Conservation (phyloP, 208 protist genomes). For the Vickermania ingenoplastis region DNA sequence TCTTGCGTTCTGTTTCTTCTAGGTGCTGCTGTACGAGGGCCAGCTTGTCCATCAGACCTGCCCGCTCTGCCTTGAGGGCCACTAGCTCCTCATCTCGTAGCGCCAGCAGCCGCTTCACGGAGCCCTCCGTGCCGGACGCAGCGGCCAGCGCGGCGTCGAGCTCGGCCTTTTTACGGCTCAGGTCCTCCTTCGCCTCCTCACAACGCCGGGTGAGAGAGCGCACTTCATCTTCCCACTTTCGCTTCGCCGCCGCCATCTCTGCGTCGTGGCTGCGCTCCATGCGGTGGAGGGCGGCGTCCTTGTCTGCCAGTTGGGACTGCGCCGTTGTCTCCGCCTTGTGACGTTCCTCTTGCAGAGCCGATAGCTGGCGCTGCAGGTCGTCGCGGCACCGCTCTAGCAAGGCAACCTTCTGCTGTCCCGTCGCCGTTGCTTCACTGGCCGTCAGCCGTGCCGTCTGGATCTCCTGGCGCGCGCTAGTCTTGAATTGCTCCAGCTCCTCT, state of each 20-base stretch:
- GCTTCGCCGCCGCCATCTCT: neutral
- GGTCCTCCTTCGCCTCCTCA: neutral
- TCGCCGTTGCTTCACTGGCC: no score
- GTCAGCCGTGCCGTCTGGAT: no score
- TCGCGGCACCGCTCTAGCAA: no score
- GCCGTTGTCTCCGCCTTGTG: conserved; percentile 6
- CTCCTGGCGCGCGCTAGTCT: no score
- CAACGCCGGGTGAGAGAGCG: neutral
- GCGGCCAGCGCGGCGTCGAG: conserved; percentile 3
- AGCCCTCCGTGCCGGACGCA: conserved; percentile 4
- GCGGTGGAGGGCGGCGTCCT: conserved; percentile 1
- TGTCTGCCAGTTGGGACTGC: conserved; percentile 2
- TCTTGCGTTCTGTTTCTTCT: neutral
- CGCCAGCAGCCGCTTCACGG: conserved; percentile 10
- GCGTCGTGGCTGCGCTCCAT: conserved; percentile 3
- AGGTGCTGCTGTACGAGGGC: neutral
- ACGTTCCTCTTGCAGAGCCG: no score
- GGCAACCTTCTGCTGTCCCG: no score
- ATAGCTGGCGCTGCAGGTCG: no score
- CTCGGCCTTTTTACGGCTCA: neutral
- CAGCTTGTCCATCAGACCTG: conserved; percentile 4
- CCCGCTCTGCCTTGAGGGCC: no score
- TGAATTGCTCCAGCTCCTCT: no score
- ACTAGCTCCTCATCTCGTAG: no score
- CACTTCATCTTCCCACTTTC: conserved; percentile 1